Conservation (phyloP, 2,329 filamentous ascomycete species). For the Paraphaeosphaeria minitans region DNA sequence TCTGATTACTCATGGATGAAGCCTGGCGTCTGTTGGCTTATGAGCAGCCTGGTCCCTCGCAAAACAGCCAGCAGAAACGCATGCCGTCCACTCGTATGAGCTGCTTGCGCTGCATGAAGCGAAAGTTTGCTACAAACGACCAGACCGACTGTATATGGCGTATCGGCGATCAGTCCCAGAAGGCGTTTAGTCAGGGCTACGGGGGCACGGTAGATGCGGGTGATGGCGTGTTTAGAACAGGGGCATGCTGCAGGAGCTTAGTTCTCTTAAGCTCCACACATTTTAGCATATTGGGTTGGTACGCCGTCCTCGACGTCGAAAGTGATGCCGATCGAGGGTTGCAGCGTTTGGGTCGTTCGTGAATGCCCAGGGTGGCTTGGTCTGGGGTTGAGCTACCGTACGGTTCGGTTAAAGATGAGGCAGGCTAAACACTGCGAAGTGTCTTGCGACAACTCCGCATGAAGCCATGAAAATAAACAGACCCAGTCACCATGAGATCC, state of each 20-base stretch:
- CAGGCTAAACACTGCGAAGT: conserved; percentile 1
- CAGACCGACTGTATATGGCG: background rate
- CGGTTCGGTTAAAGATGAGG: conserved; percentile 3
- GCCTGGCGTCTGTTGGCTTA: background rate
- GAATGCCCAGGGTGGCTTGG: background rate
- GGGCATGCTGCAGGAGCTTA: conserved; percentile 1
- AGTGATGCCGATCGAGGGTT: background rate
- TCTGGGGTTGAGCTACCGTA: background rate
- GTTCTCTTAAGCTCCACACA: background rate
- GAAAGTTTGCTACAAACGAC: conserved; percentile 4
- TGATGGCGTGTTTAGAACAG: conserved; percentile 1
- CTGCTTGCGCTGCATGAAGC: conserved; percentile 4
- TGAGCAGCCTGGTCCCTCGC: background rate
- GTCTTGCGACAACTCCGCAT: background rate
- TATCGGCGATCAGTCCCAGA: background rate
- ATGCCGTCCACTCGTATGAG: background rate
- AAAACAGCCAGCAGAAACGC: background rate
- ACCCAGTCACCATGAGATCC: background rate
- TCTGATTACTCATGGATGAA: background rate
- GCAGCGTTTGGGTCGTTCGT: background rate
- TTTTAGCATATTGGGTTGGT: background rate
- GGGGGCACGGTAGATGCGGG: background rate
- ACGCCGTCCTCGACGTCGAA: background rate
- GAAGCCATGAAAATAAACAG: background rate
- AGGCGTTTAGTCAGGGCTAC: background rate